Percentiles rank a stretch among this genome's conserved stretches.
These are phyloP conservation scores for Tricholoma matsutake DNA, from an alignment of 768 basidiomycete species.

Conservation along the genomic window DNA sequence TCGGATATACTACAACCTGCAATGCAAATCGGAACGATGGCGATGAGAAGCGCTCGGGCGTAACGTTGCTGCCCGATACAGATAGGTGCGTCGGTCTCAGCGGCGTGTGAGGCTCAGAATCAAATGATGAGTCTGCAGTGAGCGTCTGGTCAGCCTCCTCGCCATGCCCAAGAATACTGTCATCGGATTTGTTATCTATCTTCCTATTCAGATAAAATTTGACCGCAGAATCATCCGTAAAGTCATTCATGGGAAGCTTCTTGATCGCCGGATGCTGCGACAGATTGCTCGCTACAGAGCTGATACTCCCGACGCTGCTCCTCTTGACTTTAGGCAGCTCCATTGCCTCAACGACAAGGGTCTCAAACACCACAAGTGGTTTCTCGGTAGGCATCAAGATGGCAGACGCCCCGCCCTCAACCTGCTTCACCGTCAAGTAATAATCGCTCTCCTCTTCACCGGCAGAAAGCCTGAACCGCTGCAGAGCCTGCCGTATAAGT, in stretches of 20 bases:
- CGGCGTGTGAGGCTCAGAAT: slow-evolving; percentile 22
- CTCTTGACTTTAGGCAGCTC: slow-evolving; percentile 87
- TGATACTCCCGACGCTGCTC: slow-evolving; percentile 91
- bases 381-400: slow-evolving; percentile 68
- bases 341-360: slow-evolving; percentile 75
- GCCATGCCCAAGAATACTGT: slow-evolving; percentile 34
- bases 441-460: slow-evolving; percentile 65
- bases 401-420: slow-evolving; percentile 84
- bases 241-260: slow-evolving; percentile 95
- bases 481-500: slow-evolving; percentile 88
- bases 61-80: slow-evolving; percentile 43
- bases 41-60: slow-evolving; percentile 73
- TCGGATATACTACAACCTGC: slow-evolving; percentile 82
- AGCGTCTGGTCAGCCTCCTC: slow-evolving; percentile 40
- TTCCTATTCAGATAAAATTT: slow-evolving; percentile 91
- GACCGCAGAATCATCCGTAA: slow-evolving; percentile 94
- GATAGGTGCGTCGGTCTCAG: slow-evolving; percentile 39
- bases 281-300: slow-evolving; percentile 87
- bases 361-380: slow-evolving; percentile 89
- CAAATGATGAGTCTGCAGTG: slow-evolving; percentile 36
- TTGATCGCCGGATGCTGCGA: slow-evolving; percentile 95
- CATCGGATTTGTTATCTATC: slow-evolving; percentile 36
- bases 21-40: slow-evolving; percentile 84
- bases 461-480: slow-evolving; percentile 82
- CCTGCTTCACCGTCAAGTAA: slow-evolving; percentile 89